A percentile compares a stretch with the other conserved stretches of the same genome.
These are phyloP conservation scores for Phallus indusiatus DNA, from an alignment of 768 basidiomycete genomes.

Conservation along the genomic window DNA sequence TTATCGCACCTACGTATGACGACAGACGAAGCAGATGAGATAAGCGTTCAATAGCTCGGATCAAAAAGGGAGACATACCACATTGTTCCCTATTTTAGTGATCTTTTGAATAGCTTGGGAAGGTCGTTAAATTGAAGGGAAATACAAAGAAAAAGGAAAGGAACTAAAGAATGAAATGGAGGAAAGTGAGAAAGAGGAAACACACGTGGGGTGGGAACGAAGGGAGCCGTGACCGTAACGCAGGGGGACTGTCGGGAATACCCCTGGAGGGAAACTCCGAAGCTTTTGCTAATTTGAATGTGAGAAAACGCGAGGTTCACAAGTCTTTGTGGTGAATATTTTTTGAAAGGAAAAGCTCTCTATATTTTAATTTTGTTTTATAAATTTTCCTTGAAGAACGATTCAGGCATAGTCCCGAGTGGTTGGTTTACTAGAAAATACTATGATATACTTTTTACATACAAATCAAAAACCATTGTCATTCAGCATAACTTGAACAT, in stretches of 20 bases:
- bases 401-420: too few relatives aligned
- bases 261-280: background rate
- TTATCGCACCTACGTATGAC: conserved; percentile 56
- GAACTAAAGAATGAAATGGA: background rate
- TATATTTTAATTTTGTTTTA: too few relatives aligned
- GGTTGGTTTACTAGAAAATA: too few relatives aligned
- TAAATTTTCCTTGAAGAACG: too few relatives aligned
- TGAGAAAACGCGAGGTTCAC: background rate
- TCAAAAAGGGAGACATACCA: background rate
- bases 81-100: background rate
- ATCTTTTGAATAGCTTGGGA: background rate
- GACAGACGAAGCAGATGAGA: background rate
- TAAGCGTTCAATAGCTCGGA: background rate
- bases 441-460: too few relatives aligned
- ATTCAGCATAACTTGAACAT: too few relatives aligned
- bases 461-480: too few relatives aligned
- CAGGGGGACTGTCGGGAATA: too few relatives aligned
- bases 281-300: background rate
- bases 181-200: background rate
- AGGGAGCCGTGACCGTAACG: background rate
- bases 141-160: background rate
- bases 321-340: background rate
- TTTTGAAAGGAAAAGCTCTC: too few relatives aligned
- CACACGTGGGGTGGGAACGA: background rate
- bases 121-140: too few relatives aligned